Percentiles rank a stretch among this genome's conserved stretches.
Conservation (phyloP, 23 red algal genomes). For the Chondrus crispus region DNA sequence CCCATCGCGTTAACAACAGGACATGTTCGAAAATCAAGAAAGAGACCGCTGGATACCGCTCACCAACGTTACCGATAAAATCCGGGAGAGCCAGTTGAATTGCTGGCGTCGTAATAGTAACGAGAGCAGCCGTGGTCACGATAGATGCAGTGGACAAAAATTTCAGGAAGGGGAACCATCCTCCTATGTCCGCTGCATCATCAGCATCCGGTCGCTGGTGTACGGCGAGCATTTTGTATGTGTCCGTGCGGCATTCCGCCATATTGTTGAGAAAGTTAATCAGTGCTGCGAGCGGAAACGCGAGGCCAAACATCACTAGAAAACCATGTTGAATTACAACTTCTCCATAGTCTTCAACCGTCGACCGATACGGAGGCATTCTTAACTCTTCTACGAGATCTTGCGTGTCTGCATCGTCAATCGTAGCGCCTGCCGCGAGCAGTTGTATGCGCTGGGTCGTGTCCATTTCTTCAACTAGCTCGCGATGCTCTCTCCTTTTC, state of each 20-base stretch:
- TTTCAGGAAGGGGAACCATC: conserved; percentile 32
- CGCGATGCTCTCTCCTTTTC: not conserved
- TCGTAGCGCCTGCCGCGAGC: conserved; percentile 26
- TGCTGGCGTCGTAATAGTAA: conserved; percentile 52
- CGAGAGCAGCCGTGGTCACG: conserved; percentile 38
- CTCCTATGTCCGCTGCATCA: conserved; percentile 56
- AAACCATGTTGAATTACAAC: conserved; percentile 70
- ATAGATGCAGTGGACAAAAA: conserved; percentile 48
- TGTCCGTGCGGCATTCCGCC: conserved; percentile 60
- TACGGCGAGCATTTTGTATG: conserved; percentile 60
- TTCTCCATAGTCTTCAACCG: conserved; percentile 71
- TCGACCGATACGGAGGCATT: conserved; percentile 17
- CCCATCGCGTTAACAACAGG: conserved; percentile 22
- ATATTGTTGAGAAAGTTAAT: conserved; percentile 64
- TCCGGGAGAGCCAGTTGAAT: conserved; percentile 31
- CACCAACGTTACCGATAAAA: conserved; percentile 20
- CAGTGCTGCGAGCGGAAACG: conserved; percentile 55
- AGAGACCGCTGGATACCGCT: conserved; percentile 7
- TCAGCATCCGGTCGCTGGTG: conserved; percentile 52
- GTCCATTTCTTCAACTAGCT: conserved; percentile 11
- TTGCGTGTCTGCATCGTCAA: not conserved
- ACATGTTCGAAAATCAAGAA: conserved; percentile 63
- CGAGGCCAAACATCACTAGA: conserved; percentile 57
- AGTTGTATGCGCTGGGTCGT: conserved; percentile 11
- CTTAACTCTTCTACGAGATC: conserved; percentile 5